These are phyloP conservation scores for Antarctomyces pellizariae DNA, from an alignment of 495 filamentous ascomycete species.

Conservation along the genomic window DNA sequence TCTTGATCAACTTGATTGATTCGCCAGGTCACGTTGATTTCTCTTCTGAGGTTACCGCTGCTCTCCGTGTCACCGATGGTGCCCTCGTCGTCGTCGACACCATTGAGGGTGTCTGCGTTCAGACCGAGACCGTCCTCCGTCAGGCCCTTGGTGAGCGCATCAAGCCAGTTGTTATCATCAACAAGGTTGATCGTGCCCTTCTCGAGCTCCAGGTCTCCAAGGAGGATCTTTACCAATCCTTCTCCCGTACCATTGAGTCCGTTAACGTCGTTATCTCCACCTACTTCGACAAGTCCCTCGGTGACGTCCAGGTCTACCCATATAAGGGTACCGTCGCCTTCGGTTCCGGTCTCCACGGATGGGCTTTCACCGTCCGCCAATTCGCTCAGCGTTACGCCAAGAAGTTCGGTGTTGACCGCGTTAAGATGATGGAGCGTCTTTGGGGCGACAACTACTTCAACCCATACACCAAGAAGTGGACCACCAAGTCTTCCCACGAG, in stretches of 20 bases:
- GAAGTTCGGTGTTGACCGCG: constrained; percentile 98
- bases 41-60: constrained; percentile 98
- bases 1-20: constrained; percentile 99
- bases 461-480: constrained; percentile 99
- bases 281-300: constrained; percentile 90
- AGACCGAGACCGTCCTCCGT: constrained; percentile 98
- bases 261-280: constrained; percentile 99
- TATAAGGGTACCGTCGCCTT: constrained; percentile 93
- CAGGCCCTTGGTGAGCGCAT: constrained; percentile 99
- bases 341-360: constrained; percentile 98
- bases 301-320: constrained; percentile 96
- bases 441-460: constrained; percentile 99
- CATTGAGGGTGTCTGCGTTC: constrained; percentile 97
- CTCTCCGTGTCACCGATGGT: constrained; percentile 98
- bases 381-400: constrained; percentile 93
- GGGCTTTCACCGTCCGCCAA: constrained; percentile 98
- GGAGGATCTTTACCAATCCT: constrained; percentile 99
- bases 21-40: constrained; percentile 99
- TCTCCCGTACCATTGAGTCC: constrained; percentile 96
- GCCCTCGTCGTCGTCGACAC: constrained; percentile 98
- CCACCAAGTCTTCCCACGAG: constrained; percentile 55
- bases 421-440: constrained; percentile 99
- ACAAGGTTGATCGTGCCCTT: constrained; percentile 99
- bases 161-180: constrained; percentile 97
- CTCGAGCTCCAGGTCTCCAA: constrained; percentile 94